Percentiles rank a stretch among this genome's conserved stretches.
Evolutionary conservation across 805 yeast species (phyloP).

Genomic region (Metschnikowia aberdeeniae): DNA sequence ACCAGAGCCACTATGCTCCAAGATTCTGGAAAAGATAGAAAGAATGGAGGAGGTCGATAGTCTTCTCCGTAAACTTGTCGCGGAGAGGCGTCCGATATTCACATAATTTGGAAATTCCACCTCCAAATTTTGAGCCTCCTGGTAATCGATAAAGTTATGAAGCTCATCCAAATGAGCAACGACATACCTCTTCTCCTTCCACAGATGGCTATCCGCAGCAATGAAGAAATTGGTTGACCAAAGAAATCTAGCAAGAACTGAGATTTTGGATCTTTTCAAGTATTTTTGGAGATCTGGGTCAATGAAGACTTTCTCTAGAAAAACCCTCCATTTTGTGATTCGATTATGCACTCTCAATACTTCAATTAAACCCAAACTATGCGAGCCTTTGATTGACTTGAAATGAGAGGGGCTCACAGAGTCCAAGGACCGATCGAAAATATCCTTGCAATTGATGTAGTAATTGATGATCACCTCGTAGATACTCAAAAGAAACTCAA

Average conservation of each 20-base stretch:
- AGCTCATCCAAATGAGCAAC: slow-evolving; percentile 44
- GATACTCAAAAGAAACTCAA: slow-evolving; percentile 33
- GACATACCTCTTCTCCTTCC: slow-evolving; percentile 28
- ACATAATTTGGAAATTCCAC: slow-evolving; percentile 55
- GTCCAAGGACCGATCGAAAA: slow-evolving; percentile 19
- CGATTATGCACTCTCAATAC: slow-evolving; percentile 39
- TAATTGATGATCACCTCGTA: slow-evolving; percentile 46
- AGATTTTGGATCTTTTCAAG: background rate
- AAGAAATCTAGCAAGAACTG: slow-evolving; percentile 9
- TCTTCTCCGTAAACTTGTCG: slow-evolving; percentile 51
- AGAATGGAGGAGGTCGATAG: slow-evolving; percentile 69
- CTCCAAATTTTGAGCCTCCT: slow-evolving; percentile 14
- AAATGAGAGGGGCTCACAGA: slow-evolving; percentile 15
- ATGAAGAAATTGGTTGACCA: slow-evolving; percentile 30
- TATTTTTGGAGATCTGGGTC: background rate
- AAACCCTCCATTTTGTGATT: slow-evolving; percentile 45
- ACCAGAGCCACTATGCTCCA: slow-evolving; percentile 29
- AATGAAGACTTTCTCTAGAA: background rate
- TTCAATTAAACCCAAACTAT: slow-evolving; percentile 35
- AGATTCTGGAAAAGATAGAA: slow-evolving; percentile 54
- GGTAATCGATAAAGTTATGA: slow-evolving; percentile 9
- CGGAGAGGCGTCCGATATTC: slow-evolving; percentile 53
- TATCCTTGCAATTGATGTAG: slow-evolving; percentile 32
- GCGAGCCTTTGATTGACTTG: slow-evolving; percentile 17
- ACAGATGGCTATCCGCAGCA: slow-evolving; percentile 24